Evolutionary conservation across 768 basidiomycete species (phyloP), one percentile per base, ranked within the genome.

Genomic region (Hemileccinum rubropunctum): DNA sequence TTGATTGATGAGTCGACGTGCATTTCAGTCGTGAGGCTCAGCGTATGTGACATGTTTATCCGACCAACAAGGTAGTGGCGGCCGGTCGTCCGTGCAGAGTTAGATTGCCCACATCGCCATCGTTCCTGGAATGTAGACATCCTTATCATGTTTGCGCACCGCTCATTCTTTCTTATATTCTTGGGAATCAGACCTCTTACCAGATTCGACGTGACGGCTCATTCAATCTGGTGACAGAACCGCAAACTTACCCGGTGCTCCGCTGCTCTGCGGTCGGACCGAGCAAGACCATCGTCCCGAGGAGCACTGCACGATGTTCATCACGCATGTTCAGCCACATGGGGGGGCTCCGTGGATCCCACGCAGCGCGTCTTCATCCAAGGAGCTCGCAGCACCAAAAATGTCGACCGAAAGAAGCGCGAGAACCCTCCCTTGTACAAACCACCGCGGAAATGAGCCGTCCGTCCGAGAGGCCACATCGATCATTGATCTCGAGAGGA

Each of bases 401-500:
- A 30, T 6, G 50, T 53, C 37, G n/a, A 27, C 38, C 20, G 2
- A 42, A 44, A 43, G 52, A 55, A 58, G 42, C 46, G 45, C 36
- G 36, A 50, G 54, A 52, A 57, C 28, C 27, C 10, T 35, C 45
- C 37, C 17, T 15, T 17, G 12, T 30, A 34, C 52, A 33, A 54
- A 39, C 54, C 48, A 52, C 53, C 48, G 42, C 64, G 64, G 62
- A 66, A 61, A 66, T 64, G 50, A 45, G 39, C 42, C 41, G 38
- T 47, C 45, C 50, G 41, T 53, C 38, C 20, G 40, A 35, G 30
- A 15, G 46, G 26, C 30, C 26, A 15, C 55, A 63, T 58, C 61
- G 47, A 55, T 50, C 52, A 45, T 40, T 53, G 55, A 66, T 66
- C 59, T 48, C 44, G 41, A 44, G 20, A n/a, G n/a, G n/a, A 27